phyloP scores from a whole-genome alignment of 2,329 filamentous ascomycete species.

The Fusarium abutilonis region DNA sequence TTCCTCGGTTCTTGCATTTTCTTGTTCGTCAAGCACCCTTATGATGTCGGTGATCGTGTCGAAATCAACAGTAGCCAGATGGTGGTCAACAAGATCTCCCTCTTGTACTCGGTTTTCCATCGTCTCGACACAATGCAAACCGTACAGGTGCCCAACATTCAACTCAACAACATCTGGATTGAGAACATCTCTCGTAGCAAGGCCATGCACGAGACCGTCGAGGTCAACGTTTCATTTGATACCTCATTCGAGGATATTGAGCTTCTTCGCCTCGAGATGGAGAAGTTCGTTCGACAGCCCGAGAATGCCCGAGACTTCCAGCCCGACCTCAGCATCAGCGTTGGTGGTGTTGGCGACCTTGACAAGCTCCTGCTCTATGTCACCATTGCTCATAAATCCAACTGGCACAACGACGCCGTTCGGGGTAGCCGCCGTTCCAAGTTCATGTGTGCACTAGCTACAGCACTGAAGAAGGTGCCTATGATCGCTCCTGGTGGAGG shows the following conservation, averaged over 20 bases:
- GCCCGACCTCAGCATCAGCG: constrained; percentile 80
- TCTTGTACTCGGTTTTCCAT: constrained; percentile 92
- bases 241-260: constrained; percentile 92
- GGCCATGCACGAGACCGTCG: constrained; percentile 87
- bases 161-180: constrained; percentile 91
- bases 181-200: constrained; percentile 93
- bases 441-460: constrained; percentile 93
- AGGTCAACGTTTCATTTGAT: constrained; percentile 83
- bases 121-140: constrained; percentile 84
- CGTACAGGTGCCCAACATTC: constrained; percentile 85
- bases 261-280: constrained; percentile 83
- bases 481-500: constrained; percentile 85
- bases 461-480: constrained; percentile 86
- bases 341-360: constrained; percentile 82
- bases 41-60: constrained; percentile 93
- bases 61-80: constrained; percentile 78
- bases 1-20: constrained; percentile 99
- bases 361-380: constrained; percentile 87
- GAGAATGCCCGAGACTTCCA: constrained; percentile 94
- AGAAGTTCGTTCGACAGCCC: constrained; percentile 80
- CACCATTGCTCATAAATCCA: constrained; percentile 90
- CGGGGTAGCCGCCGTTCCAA: constrained; percentile 86
- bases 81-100: constrained; percentile 90
- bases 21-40: constrained; percentile 98
- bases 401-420: constrained; percentile 88